Evolutionary conservation across 805 yeast species (phyloP).

Genomic region (Candida sphagnicola): DNA sequence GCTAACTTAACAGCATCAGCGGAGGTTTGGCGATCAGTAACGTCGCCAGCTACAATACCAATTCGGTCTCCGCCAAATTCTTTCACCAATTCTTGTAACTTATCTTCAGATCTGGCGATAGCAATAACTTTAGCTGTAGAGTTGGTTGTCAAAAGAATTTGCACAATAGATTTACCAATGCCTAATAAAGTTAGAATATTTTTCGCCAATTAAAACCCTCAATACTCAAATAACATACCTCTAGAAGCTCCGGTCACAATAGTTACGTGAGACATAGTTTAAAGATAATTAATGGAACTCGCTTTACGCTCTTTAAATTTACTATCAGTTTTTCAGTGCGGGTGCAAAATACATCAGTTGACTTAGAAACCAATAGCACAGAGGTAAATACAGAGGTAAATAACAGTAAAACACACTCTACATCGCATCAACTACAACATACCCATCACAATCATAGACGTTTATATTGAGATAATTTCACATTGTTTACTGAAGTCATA

Average conservation of each 20-base stretch:
- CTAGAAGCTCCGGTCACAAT: constrained; percentile 63
- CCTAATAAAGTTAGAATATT: constrained; percentile 38
- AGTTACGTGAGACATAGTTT: constrained; percentile 20
- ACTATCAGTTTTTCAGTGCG: no score
- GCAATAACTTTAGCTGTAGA: constrained; percentile 51
- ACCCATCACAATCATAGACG: no score
- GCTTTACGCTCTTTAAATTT: no score
- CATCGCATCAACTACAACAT: no score
- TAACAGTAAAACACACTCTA: no score
- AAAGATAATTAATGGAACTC: no score
- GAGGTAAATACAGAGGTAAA: no score
- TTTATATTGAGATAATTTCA: no score
- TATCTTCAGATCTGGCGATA: constrained; percentile 61
- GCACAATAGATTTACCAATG: constrained; percentile 76
- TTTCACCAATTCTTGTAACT: constrained; percentile 39
- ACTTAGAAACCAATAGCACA: no score
- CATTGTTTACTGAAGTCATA: no score
- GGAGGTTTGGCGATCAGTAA: constrained; percentile 40
- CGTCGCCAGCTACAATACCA: constrained; percentile 55
- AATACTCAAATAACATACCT: constrained; percentile 29
- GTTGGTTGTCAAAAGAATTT: constrained; percentile 36
- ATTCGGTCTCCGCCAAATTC: constrained; percentile 48
- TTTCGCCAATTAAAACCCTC: neutral
- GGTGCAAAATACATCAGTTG: no score
- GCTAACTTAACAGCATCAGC: constrained; percentile 42